Percentiles rank a stretch among this genome's conserved stretches.
Conservation (phyloP, 2,329 filamentous ascomycete species). For the Cladosporium halotolerans region DNA sequence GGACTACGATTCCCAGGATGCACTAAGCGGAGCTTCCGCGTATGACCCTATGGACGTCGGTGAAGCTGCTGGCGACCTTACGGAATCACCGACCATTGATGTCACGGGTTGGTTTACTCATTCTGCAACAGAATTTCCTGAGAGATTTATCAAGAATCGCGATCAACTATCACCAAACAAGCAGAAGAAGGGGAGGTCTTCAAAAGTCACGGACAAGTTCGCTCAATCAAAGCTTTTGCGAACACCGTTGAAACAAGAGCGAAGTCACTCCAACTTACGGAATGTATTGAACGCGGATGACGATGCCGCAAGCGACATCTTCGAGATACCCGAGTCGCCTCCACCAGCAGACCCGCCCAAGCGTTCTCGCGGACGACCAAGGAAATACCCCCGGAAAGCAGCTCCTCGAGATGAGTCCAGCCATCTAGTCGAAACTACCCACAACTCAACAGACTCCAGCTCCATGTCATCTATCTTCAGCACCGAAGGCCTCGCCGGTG, state of each 20-base stretch:
- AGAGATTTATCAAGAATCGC: too few relatives aligned
- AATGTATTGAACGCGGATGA: conserved; percentile 23
- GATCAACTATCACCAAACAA: neutral
- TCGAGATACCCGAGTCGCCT: conserved; percentile 21
- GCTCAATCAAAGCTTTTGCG: neutral
- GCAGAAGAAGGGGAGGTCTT: neutral
- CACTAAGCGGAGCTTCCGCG: too few relatives aligned
- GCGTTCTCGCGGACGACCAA: conserved; percentile 20
- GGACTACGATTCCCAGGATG: neutral
- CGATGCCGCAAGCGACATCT: conserved; percentile 15
- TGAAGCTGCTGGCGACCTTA: too few relatives aligned
- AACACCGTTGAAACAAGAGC: conserved; percentile 21
- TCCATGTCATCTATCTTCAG: conserved; percentile 12
- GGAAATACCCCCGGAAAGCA: conserved; percentile 14
- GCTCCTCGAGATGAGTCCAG: neutral
- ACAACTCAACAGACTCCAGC: conserved; percentile 6
- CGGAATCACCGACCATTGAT: too few relatives aligned
- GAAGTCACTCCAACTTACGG: conserved; percentile 22
- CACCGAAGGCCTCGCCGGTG: neutral
- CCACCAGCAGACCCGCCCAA: conserved; percentile 15
- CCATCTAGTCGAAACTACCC: neutral
- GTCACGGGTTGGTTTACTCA: too few relatives aligned
- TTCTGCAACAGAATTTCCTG: too few relatives aligned
- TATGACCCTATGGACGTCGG: too few relatives aligned
- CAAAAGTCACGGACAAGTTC: conserved; percentile 4